These are phyloP conservation scores for Sambucus nigra DNA, from an alignment of 129 eudicot species.

Conservation along the genomic window DNA sequence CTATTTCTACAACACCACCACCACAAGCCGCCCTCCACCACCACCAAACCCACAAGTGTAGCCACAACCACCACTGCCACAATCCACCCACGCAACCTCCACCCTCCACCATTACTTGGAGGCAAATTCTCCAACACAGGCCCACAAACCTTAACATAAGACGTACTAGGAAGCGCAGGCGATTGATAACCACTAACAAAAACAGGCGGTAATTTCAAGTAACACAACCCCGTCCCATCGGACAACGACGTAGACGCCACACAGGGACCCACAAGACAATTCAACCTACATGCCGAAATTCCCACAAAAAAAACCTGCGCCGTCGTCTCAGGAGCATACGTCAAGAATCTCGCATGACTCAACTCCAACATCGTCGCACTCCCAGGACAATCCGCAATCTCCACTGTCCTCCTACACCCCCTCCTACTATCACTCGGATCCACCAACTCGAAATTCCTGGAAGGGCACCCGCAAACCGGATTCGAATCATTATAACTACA, in stretches of 20 bases:
- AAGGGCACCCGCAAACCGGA: conserved; percentile 71
- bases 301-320: conserved; percentile 44
- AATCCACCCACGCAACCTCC: conserved; percentile 54
- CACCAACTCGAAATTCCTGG: conserved; percentile 48
- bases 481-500: conserved; percentile 65
- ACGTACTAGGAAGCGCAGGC: conserved; percentile 71
- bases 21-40: conserved; percentile 50
- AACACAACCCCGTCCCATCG: conserved; percentile 77
- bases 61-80: conserved; percentile 47
- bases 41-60: conserved; percentile 38
- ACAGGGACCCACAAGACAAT: conserved; percentile 48
- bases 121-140: conserved; percentile 38
- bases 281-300: conserved; percentile 46
- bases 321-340: conserved; percentile 46
- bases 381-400: conserved; percentile 44
- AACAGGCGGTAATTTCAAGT: conserved; percentile 29
- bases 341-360: conserved; percentile 50
- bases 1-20: conserved; percentile 67
- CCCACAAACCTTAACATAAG: conserved; percentile 59
- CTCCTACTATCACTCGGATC: conserved; percentile 36
- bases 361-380: conserved; percentile 45
- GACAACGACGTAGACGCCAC: conserved; percentile 62
- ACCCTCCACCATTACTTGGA: conserved; percentile 7
- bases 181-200: conserved; percentile 70
- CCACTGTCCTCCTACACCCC: conserved; percentile 65